Base-by-base conservation (phyloP, 257 asterid genomes). In the Solanum rostratum region DNA sequence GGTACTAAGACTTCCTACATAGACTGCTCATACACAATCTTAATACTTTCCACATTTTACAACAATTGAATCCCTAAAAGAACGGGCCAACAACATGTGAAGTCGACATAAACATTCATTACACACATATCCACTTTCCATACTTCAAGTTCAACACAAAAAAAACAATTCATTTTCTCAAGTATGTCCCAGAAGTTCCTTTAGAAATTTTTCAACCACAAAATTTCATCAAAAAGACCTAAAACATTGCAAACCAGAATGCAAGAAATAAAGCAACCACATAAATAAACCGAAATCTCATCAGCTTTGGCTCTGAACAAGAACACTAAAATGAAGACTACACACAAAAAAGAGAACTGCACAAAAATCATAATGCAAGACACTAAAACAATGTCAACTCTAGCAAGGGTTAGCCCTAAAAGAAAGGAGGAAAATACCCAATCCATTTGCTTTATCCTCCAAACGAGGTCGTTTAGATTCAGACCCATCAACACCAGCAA, bases 401-500 rank as follows among this genome's bases (percentile, higher is more conserved):
- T n/a, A 8, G 8, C 18, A 1, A 43, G 16, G 65, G 29, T 33
- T 52, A 50, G 82, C 18, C 27, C 1, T 16, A 84, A 19, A 46
- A 9, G 37, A 65, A 65, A 65, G 73, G 45, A 63, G 83, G 22
- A 83, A 83, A 82, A 81, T 89, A 93, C 97, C 97, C 41, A 37
- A 85, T 24, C 30, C 93, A 20, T 87, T 91, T 22, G 87, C 74
- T 37, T 88, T 90, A 86, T 87, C 90, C 90, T 92, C 98, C 53
- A 95, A 69, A 57, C 98, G 98, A 46, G 94, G 96, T 59, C 98
- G 97, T 79, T 97, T 97, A 13, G 91, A 79, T 74, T 94, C 97
- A 10, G 95, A 90, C 87, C 86, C 97, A 85, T 92, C 93, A 22
- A 53, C 90, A 20, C 74, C 88, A 4, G 45, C 92, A 87, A 79